Evolutionary conservation across 495 filamentous ascomycete genomes (phyloP), one percentile per base, ranked within the genome.

Genomic region (Neurospora africana): DNA sequence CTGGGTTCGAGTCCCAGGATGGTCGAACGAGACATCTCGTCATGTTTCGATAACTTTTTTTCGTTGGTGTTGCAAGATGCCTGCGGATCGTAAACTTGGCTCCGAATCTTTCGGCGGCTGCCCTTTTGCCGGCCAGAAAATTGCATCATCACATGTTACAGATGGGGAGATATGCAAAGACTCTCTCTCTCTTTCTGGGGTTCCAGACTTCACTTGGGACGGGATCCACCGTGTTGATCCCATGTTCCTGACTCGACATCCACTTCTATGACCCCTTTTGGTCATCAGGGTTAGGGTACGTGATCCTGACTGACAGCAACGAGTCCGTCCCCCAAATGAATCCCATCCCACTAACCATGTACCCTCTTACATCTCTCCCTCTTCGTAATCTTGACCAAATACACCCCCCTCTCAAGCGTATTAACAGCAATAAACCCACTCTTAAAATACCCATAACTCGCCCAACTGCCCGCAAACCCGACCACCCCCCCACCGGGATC

Each of bases 391-490:
- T 33, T 83, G 35, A 87, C 78, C 68, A 86, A 78, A 76, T 85
- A 89, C 7, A 77, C 82, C 53, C 87, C 87, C 15, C 87, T 76
- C 81, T 89, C 87, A 69, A 88, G 87, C 6, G 84, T 87, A 74
- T 89, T 89, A 70, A 89, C 75, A 41, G 87, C 74, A 61, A 89
- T 82, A 76, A 79, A 86, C 39, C 86, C 86, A 68, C 79, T 82
- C 80, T 85, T 81, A 76, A 89, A 89, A 71, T 82, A 83, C 2
- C 86, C 81, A 79, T 87, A 88, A 71, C 79, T 81, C 69, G 79
- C 80, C 87, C 87, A 89, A 23, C 81, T 84, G 19, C 87, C 87
- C 33, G 83, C 77, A 75, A 88, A 89, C 68, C 84, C 83, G 27
- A 86, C 70, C 5, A 81, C 72, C 9, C 85, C 87, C 38, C 27